phyloP scores from a whole-genome alignment of 352 stramenopile species.

The Phytophthora pisi region DNA sequence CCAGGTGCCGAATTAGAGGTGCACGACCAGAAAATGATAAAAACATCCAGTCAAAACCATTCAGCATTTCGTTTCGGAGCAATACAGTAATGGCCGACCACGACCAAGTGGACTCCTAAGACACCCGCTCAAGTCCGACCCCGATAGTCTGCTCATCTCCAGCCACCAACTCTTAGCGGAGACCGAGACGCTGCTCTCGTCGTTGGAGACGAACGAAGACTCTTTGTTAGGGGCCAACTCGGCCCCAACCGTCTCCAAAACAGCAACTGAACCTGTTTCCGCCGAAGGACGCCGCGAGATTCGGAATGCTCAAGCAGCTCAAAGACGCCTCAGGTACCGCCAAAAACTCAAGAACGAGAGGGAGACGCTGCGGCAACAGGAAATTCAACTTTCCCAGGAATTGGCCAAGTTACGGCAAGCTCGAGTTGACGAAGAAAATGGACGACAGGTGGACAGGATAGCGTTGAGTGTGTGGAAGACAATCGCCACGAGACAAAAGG shows the following conservation, averaged over 20 bases:
- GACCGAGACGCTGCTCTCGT: constrained; percentile 21
- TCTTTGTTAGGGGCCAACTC: background rate
- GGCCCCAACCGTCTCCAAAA: background rate
- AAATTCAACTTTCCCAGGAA: constrained; percentile 5
- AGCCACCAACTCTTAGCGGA: constrained; percentile 12
- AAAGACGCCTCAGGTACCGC: constrained; percentile 17
- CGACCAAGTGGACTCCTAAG: constrained; percentile 16
- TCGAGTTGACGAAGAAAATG: background rate
- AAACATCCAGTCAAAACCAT: too few relatives aligned
- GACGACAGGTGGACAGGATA: background rate
- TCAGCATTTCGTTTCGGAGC: background rate
- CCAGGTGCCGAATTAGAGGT: too few relatives aligned
- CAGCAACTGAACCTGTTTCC: background rate
- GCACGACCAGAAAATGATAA: too few relatives aligned
- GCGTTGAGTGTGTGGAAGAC: constrained; percentile 10
- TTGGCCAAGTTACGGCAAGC: background rate
- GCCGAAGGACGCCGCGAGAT: background rate
- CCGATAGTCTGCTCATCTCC: constrained; percentile 5
- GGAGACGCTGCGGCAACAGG: constrained; percentile 10
- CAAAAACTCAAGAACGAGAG: constrained; percentile 25
- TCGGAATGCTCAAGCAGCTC: constrained; percentile 14
- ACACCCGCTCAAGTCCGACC: background rate
- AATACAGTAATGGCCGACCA: constrained; percentile 19
- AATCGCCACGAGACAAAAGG: constrained; percentile 19
- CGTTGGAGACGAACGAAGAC: background rate